Evolutionary conservation across 129 eudicot genomes (phyloP).

Genomic region (Flaveria ramosissima): DNA sequence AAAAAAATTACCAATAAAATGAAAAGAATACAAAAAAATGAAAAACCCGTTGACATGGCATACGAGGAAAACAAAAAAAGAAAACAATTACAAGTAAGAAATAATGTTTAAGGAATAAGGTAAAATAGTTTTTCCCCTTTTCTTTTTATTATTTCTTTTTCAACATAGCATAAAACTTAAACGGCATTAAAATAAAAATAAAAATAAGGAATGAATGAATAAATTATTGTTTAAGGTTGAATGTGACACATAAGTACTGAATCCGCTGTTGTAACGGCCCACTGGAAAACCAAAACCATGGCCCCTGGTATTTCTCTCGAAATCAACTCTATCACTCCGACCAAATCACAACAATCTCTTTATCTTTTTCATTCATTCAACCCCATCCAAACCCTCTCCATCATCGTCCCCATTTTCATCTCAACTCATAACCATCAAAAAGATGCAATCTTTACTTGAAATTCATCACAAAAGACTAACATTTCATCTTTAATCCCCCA

Average conservation of each 20-base stretch:
- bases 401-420: conserved; percentile 11
- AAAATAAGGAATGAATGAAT: background rate
- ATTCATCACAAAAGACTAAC: conserved; percentile 25
- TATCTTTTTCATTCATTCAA: conserved; percentile 7
- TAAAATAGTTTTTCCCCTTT: too few relatives aligned
- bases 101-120: too few relatives aligned
- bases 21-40: too few relatives aligned
- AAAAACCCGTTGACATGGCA: too few relatives aligned
- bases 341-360: conserved; percentile 14
- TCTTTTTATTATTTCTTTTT: too few relatives aligned
- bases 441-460: conserved; percentile 25
- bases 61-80: too few relatives aligned
- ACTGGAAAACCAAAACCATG: conserved; percentile 58
- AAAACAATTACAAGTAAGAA: too few relatives aligned
- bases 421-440: conserved; percentile 3
- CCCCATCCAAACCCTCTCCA: conserved; percentile 3
- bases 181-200: too few relatives aligned
- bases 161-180: too few relatives aligned
- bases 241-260: conserved; percentile 34
- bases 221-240: conserved; percentile 8
- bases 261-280: conserved; percentile 80
- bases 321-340: conserved; percentile 45
- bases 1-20: too few relatives aligned
- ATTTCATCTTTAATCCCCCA: too few relatives aligned
- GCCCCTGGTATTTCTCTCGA: conserved; percentile 70